Base-by-base conservation (phyloP, 2,329 filamentous ascomycete species). In the Juglanconis oblonga region DNA sequence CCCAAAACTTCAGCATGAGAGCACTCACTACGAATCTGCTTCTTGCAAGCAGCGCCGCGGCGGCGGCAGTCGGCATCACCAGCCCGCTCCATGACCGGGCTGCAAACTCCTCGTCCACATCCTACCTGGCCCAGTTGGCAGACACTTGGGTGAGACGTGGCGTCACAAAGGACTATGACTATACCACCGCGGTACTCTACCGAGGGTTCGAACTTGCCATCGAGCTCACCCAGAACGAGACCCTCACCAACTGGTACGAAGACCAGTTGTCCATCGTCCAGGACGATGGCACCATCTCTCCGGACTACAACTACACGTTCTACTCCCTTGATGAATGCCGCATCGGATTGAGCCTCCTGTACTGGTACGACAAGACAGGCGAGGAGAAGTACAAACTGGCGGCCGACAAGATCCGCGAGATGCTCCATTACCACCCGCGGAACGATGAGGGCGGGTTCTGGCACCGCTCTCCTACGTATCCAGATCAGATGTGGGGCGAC, bases 61-160 rank as follows among this genome's bases (percentile, higher is more conserved):
- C 84, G 69, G 87, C 87, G 73, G 91, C 91, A 58, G 84, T 88
- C 67, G 11, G 4, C 11, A 14, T 13, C 4, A 35, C 5, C 14
- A 8, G 5, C 24, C 17, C 45, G 70, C 77, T 96, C 54, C 90
- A 93, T 68, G 87, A 87, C 64, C 91, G 91, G 69, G 74, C 80
- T 65, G 79, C 95, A 72, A 92, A 92, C 79, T 81, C 38, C 9
- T 42, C 55, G n/a, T 95, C 55, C 90, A 95, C 80, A 91, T 88
- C 75, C 29, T 64, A 64, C 48, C 52, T 63, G 17, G 49, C 58
- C 14, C 54, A 52, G 31, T 74, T 78, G 72, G 71, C 74, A 14
- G 67, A 73, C 31, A 76, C 76, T 9, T 74, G 74, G 60, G 68
- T 75, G 55, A 63, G 61, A 64, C 66, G 70, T 67, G 63, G 65